Percentiles rank a stretch among this genome's conserved stretches.
These are phyloP conservation scores for Stevia rebaudiana DNA, from an alignment of 140 eudicot species.

Conservation along the genomic window DNA sequence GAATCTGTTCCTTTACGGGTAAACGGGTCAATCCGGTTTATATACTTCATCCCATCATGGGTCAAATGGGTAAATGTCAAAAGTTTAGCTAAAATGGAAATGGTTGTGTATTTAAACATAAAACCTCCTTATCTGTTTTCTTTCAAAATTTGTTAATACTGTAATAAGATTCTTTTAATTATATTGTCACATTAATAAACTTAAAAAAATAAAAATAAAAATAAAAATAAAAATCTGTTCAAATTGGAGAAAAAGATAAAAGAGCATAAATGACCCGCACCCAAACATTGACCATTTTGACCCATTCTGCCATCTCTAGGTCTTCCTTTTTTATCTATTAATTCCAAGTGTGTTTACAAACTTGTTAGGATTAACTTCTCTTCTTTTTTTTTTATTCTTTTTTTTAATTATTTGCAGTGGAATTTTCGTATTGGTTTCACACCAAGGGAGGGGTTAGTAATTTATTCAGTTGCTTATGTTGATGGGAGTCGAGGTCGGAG, in stretches of 20 bases:
- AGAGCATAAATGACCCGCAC: no score
- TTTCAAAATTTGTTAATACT: not conserved
- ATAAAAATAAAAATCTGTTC: no score
- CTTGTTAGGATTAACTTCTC: conserved; percentile 2
- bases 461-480: conserved; percentile 91
- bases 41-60: not conserved
- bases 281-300: no score
- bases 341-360: not conserved
- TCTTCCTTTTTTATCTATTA: not conserved
- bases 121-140: not conserved
- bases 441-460: conserved; percentile 91
- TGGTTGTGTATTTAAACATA: not conserved
- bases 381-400: no score
- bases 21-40: not conserved
- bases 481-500: conserved; percentile 98
- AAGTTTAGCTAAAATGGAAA: not conserved
- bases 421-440: conserved; percentile 93
- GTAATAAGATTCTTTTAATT: not conserved
- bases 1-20: not conserved
- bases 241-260: not conserved
- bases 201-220: no score
- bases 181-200: not conserved
- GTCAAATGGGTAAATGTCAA: not conserved
- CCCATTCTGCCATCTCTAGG: not conserved
- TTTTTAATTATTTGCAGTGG: conserved; percentile 56